Percentiles rank a stretch among this genome's conserved stretches.
These are phyloP conservation scores for Penstemon davidsonii DNA, from an alignment of 257 asterid genomes.

Conservation along the genomic window DNA sequence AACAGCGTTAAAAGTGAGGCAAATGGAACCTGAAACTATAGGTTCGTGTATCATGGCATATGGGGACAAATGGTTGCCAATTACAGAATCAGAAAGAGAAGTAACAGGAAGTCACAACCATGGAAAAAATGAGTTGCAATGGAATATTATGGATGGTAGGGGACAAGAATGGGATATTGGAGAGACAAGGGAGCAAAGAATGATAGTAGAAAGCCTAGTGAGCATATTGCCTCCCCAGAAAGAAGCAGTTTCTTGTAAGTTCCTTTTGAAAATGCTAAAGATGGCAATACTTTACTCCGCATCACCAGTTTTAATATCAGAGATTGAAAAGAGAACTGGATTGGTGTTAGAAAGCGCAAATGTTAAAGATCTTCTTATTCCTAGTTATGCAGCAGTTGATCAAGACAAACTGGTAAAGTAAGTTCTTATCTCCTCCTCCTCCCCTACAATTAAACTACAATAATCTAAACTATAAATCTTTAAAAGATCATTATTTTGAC, in stretches of 20 bases:
- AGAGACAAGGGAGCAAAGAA: constrained; percentile 48
- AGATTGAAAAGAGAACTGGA: constrained; percentile 78
- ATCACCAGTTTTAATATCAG: constrained; percentile 71
- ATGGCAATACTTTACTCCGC: constrained; percentile 56
- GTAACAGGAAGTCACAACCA: constrained; percentile 23
- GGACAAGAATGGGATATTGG: constrained; percentile 39
- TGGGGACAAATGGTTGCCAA: constrained; percentile 64
- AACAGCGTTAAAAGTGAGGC: constrained; percentile 60
- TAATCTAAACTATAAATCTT: too few species aligned
- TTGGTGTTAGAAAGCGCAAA: constrained; percentile 64
- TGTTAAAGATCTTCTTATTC: constrained; percentile 68
- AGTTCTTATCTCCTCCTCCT: constrained; percentile 32
- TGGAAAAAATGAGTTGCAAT: constrained; percentile 47
- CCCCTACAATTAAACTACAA: not conserved
- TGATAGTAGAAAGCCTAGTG: constrained; percentile 65
- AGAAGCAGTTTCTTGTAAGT: constrained; percentile 72
- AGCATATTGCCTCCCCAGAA: constrained; percentile 69
- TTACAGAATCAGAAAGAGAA: constrained; percentile 38
- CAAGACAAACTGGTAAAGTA: constrained; percentile 55
- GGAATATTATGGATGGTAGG: constrained; percentile 58
- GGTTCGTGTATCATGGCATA: constrained; percentile 64
- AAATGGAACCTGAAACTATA: constrained; percentile 49
- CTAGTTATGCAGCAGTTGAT: constrained; percentile 48
- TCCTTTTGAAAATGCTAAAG: constrained; percentile 62
- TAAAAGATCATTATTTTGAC: not conserved